These are phyloP conservation scores for Fusarium denticulatum DNA, from an alignment of 2,329 filamentous ascomycete genomes.

Conservation along the genomic window DNA sequence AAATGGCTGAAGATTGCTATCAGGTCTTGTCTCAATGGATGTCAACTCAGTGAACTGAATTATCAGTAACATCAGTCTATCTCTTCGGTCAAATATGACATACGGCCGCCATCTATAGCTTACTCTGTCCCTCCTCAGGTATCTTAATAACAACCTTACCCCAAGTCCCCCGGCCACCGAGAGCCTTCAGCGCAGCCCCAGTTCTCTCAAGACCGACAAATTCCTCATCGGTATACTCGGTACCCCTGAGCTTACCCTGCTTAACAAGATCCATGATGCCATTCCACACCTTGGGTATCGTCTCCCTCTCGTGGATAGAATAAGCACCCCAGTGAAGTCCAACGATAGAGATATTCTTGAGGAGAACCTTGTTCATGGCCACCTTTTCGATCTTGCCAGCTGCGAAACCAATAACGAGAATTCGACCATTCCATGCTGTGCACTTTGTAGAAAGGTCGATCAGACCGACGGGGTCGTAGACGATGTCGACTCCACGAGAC, in stretches of 20 bases:
- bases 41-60: not conserved
- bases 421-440: constrained; percentile 89
- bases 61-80: not conserved
- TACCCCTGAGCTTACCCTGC: constrained; percentile 81
- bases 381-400: constrained; percentile 82
- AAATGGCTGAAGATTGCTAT: not conserved
- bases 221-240: constrained; percentile 82
- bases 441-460: constrained; percentile 91
- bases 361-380: constrained; percentile 87
- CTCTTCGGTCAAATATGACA: not conserved
- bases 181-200: constrained; percentile 76
- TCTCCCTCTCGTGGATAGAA: constrained; percentile 74
- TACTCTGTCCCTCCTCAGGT: constrained; percentile 71
- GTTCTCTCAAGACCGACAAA: constrained; percentile 86
- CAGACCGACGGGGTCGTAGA: constrained; percentile 93
- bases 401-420: constrained; percentile 90
- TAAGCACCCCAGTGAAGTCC: constrained; percentile 95
- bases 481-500: constrained; percentile 82
- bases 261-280: constrained; percentile 82
- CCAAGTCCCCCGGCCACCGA: constrained; percentile 88
- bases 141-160: constrained; percentile 95
- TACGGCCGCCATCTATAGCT: constrained; percentile 53
- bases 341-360: constrained; percentile 93
- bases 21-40: not conserved
- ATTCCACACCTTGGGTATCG: constrained; percentile 79